These are phyloP conservation scores for Talaromyces sp. DNA, from an alignment of 2,329 filamentous ascomycete species.

Conservation along the genomic window DNA sequence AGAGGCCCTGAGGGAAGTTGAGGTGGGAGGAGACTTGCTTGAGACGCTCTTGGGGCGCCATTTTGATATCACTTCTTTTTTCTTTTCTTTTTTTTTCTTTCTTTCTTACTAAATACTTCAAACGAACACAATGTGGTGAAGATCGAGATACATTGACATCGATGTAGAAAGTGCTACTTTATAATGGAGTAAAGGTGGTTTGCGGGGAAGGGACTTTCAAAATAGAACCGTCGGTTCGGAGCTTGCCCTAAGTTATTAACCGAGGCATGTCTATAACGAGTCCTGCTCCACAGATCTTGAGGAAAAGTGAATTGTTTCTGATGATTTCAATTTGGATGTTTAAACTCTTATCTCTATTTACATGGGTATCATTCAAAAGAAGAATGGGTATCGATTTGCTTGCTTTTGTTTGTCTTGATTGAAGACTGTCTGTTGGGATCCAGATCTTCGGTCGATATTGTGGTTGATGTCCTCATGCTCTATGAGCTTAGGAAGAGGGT, in stretches of 20 bases:
- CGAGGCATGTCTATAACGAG: conserved; percentile 1
- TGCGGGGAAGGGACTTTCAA: conserved; percentile 3
- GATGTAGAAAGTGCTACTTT: background rate
- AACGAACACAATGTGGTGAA: too few relatives aligned
- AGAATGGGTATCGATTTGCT: background rate
- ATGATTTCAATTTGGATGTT: background rate
- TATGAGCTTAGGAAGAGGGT: conserved; percentile 2
- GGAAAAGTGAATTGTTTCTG: background rate
- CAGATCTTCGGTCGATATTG: background rate
- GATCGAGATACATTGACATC: too few relatives aligned
- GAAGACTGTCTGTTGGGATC: background rate
- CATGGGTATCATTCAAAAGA: background rate
- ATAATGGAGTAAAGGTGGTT: background rate
- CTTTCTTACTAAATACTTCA: too few relatives aligned
- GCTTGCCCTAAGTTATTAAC: background rate
- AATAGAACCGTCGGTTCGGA: too few relatives aligned
- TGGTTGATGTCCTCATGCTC: background rate
- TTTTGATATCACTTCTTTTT: too few relatives aligned
- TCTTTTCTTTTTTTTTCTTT: too few relatives aligned
- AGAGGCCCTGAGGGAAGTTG: conserved; percentile 75
- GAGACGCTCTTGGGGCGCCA: conserved; percentile 54
- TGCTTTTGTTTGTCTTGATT: background rate
- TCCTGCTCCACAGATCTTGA: background rate
- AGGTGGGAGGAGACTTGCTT: conserved; percentile 73
- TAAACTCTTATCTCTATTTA: background rate